Base-by-base conservation (phyloP, 805 yeast genomes). In the Candida argentea region DNA sequence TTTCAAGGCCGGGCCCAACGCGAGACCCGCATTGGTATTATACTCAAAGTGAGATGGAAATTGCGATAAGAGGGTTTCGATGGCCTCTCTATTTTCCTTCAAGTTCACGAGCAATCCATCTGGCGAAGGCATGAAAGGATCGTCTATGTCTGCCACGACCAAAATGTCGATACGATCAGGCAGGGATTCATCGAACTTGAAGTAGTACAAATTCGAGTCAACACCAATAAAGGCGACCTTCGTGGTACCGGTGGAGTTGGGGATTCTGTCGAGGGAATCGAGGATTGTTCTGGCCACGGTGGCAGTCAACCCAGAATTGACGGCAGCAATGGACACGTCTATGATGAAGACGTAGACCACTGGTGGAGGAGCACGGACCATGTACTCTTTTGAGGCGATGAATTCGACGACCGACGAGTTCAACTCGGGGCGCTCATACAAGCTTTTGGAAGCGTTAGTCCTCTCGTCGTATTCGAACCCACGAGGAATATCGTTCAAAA, bases 351-450 rank as follows among this genome's bases (percentile, higher is more conserved):
- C 74, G 52, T 81, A 86, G 22, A 83, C 78, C 31, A 91, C 69
- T 16, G 98, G 97, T 57, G 85, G 95, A 9, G 97, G 97, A 19
- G 94, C 74, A 57, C 96, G 76, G 24, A 85, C 84, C 70, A 86
- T 73, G 60, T 91, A 91, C 57, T 89, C 95, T 32, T 78, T 76
- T 29, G 97, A 95, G 13, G 98, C 97, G 34, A 86, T 65, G 49
- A 86, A 89, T 55, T 91, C 99, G 33, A 82, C 86, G 25, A 86
- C 85, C 10, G 91, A 72, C 52, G 83, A 71, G 55, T 81, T 82
- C 45, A 91, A 66, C 57, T 91, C 98, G 28, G 68, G 68, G 51
- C 96, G 72, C 24, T 74, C 79, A 57, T 68, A 73, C 47, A 87
- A 72, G 56, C 84, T 76, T 25, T 61, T 62, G 20, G 72, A 63